These are phyloP conservation scores for Linanthus parryae DNA, from an alignment of 148 eudicot species.

Conservation along the genomic window DNA sequence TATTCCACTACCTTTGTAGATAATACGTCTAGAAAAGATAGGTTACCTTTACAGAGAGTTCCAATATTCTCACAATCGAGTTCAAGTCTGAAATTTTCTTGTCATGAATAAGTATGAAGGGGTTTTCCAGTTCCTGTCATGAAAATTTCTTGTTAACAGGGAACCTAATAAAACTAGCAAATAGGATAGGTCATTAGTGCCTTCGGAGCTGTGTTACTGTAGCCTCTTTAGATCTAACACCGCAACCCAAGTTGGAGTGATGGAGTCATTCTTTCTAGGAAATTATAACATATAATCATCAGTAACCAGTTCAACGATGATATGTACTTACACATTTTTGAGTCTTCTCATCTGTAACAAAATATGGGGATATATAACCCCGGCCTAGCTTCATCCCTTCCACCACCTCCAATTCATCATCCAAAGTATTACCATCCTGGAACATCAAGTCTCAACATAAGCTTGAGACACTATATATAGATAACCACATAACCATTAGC, in stretches of 20 bases:
- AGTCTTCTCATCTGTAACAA: conserved; percentile 73
- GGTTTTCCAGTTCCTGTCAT: conserved; percentile 90
- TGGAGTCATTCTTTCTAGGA: no score
- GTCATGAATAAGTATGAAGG: conserved; percentile 77
- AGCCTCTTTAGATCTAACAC: no score
- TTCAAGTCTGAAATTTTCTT: conserved; percentile 75
- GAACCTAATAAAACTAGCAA: not conserved
- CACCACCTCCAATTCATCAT: conserved; percentile 91
- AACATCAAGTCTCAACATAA: no score
- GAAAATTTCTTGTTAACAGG: no score
- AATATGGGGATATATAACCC: conserved; percentile 96
- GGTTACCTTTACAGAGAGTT: conserved; percentile 74
- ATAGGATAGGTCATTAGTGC: not conserved
- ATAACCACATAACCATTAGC: no score
- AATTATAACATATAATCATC: conserved; percentile 1
- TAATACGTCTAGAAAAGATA: conserved; percentile 6
- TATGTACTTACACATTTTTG: conserved; percentile 74
- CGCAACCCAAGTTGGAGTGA: no score
- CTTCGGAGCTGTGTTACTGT: not conserved
- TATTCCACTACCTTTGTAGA: conserved; percentile 1
- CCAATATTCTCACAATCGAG: conserved; percentile 65
- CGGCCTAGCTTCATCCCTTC: conserved; percentile 96
- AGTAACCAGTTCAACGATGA: not conserved
- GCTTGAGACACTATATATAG: no score
- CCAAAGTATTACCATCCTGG: conserved; percentile 89